Evolutionary conservation across 176 grass and related monocot species (phyloP), one percentile per base, ranked within the genome.

Genomic region (Ensete glaucum): DNA sequence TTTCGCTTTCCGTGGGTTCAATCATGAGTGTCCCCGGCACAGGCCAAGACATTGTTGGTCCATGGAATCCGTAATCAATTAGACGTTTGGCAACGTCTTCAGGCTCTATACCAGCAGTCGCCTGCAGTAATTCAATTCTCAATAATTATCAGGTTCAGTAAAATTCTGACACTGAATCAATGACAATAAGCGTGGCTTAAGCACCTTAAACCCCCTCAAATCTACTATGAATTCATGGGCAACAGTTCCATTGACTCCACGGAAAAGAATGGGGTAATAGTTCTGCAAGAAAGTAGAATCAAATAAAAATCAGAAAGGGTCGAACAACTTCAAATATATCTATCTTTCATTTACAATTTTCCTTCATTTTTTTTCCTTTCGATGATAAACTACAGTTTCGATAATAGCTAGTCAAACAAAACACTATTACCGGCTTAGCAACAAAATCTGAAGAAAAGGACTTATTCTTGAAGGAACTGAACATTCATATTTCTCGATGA

Each of bases 21-120:
- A 99, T 91, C 96, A 99, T 99, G 79, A 99, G 95, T 63, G 96
- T 99, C 29, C 96, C 96, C 71, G 96, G 91, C 56, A 99, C 96
- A 73, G 96, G 96, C 96, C 96, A 99, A 60, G 95, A 99, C 95
- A 99, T 99, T 8, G 96, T 99, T 68, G 96, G 96, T 69, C 59
- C 84, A 86, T 99, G 96, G 80, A 99, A 99, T 56, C 96, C 96
- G 10, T 99, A 99, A 81, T 99, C 96, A 74, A 99, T 99, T 50
- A 99, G 80, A 73, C 96, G 91, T 77, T 99, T 99, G 23, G 96
- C 96, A 11, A 99, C 96, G 73, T 99, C 96, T 77, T 99, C 96
- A 23, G 96, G 78, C 76, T 99, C 96, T 75, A 99, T 83, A 80
- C 96, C 96, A 77, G 96, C 96, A 75, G 84, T 95, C 5, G 88